Evolutionary conservation across 495 filamentous ascomycete genomes (phyloP), one percentile per base, ranked within the genome.

Genomic region (Pseudomonodictys pantanalensis): DNA sequence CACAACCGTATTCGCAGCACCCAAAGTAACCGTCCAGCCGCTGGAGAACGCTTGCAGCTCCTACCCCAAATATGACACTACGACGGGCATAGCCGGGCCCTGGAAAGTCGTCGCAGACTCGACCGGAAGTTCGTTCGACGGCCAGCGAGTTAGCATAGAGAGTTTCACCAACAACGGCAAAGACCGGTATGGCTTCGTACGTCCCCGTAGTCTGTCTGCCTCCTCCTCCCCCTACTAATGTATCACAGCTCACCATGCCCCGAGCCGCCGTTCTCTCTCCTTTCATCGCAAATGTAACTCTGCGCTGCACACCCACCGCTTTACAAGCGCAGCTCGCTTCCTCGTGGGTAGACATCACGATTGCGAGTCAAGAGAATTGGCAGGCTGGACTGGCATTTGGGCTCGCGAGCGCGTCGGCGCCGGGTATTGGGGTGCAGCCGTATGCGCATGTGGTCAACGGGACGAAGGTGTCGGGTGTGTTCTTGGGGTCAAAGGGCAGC

Each of bases 191-290:
- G 52, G 52, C 1, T 45, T 55, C 11, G 52, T 55, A 45, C 23
- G 52, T 55, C 39, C 20, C 47, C n/a, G n/a, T n/a, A n/a, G 17
- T 26, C 2, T 50, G 9, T 33, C 26, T 28, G 29, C 33, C 4
- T 32, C 4, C 12, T 18, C 38, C 15, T 18, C 38, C 8, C 38
- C 5, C 38, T 41, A 15, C 32, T 35, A 35, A 35, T 32, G n/a
- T 15, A 54, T 41, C 18, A 41, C 35, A 54, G 52, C 43, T 45
- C 12, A 55, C 52, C 12, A 25, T 55, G 20, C 52, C 52, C 4
- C 25, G 32, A 43, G 10, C 1, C 23, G 9, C 52, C 9, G 26
- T 25, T 39, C 38, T 12, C 38, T 18, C 20, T 5, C 11, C 9
- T 11, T 7, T 10, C 15, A n/a, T 17, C 11, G 18, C 20, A 33